Base-by-base conservation (phyloP, 2,329 filamentous ascomycete species). In the Fusarium abutilonis region DNA sequence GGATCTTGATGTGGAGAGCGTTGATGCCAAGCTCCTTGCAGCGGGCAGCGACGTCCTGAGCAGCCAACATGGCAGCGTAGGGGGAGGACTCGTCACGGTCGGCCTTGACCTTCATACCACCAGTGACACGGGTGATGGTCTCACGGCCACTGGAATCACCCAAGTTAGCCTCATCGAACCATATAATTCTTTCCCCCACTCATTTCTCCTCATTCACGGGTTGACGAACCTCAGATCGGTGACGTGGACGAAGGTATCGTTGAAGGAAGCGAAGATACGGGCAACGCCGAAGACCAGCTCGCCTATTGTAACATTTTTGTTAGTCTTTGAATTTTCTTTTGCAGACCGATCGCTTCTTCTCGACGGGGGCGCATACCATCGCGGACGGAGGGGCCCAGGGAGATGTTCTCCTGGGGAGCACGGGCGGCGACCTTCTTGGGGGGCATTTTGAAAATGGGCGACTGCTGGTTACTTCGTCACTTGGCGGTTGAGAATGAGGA, bases 21-120 rank as follows among this genome's bases (percentile, higher is more conserved):
- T 93, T 97, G 78, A 87, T 87, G 76, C 85, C 85, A 58, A 87
- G 80, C 80, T 87, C 85, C 84, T 87, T 87, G 84, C 85, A 87
- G 83, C 95, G 92, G 80, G 87, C 84, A 76, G 95, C 95, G 79
- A 96, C 93, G 81, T 97, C 93, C 88, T 99, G 95, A 72, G 95
- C 95, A 83, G 95, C 95, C 91, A 99, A 93, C 95, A 99, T 99
- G 84, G 95, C 95, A 77, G 95, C 95, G 88, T 99, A 99, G 76
- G 95, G 95, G 73, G 95, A 98, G 77, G 94, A 98, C 87, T 99
- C 95, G 85, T 99, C 95, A 88, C 95, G 94, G 79, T 99, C 93
- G 82, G 93, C 93, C 91, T 99, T 99, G 89, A 99, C 95, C 89
- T 99, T 99, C 95, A 99, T 99, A 79, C 96, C 96, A 86, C 96